Evolutionary conservation across 345 rosid species (phyloP), one percentile per base, ranked within the genome.

Genomic region (Nasturtium officinale): DNA sequence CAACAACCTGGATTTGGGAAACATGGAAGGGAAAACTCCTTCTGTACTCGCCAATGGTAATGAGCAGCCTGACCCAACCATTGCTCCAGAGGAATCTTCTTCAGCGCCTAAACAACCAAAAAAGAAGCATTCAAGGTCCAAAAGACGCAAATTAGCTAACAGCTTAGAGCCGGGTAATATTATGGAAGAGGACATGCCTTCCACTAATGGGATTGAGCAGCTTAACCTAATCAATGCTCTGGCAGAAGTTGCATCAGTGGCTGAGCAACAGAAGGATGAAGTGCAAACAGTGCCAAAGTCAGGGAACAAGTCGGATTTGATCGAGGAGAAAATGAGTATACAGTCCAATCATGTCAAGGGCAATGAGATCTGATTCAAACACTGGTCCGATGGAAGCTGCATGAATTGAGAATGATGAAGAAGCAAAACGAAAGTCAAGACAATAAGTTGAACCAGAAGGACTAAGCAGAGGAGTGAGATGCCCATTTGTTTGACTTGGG

Each of bases 131-230:
- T 43, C 48, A 43, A 43, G 21, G 30, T 35, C 67, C 51, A 71
- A 57, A 73, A 73, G 11, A 65, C 51, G 65, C 23, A 73, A 46
- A 65, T 11, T 33, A 73, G 71, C 45, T 13, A 8, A 64, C 25
- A 35, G 33, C 57, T 7, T 56, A 1, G 23, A 48, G 13, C 54
- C 11, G 29, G 47, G 37, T 63, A 40, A 30, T 23, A 54, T 21
- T 23, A 33, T 46, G 58, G 72, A 74, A 65, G 72, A 47, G 25
- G 46, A 43, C 4, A 42, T 35, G 33, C 2, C 60, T 46, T 74
- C 72, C 9, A 13, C 50, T 45, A 26, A 25, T 35, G 72, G 21
- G 56, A 16, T 32, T 33, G 65, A 73, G 21, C 53, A 21, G 38
- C 50, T 9, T 55, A 8, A 33, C 62, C 16, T 8, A 65, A 46